phyloP scores from a whole-genome alignment of 169 alveolate species.

The Plasmodium vivax region DNA sequence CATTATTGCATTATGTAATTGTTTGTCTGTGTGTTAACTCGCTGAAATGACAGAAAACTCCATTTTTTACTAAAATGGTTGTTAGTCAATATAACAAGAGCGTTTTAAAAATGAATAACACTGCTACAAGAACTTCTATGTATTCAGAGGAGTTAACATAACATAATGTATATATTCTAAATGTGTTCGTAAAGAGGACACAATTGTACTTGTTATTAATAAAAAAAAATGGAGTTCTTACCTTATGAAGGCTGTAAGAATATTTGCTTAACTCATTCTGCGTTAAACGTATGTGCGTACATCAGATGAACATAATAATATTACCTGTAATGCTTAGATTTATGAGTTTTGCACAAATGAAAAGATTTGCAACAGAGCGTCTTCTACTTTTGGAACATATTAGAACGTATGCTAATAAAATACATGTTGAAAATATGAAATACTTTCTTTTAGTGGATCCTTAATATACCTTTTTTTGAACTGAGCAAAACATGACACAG shows the following conservation, averaged over 20 bases:
- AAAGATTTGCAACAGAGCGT: not conserved
- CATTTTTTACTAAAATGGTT: not conserved
- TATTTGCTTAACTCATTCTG: not conserved
- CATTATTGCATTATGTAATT: too few species aligned
- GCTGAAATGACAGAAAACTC: too few species aligned
- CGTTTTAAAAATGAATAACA: not conserved
- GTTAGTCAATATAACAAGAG: not conserved
- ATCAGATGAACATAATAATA: not conserved
- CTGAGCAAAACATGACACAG: not conserved
- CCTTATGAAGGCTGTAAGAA: not conserved
- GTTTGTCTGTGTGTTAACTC: not conserved
- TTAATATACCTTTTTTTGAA: not conserved
- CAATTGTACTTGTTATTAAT: not conserved
- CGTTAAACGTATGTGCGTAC: not conserved
- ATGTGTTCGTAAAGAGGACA: not conserved
- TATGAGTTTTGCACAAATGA: not conserved
- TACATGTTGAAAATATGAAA: not conserved
- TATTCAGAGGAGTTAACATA: not conserved
- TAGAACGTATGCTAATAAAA: not conserved
- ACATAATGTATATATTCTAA: too few species aligned
- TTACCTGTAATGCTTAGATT: not conserved
- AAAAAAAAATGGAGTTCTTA: not conserved
- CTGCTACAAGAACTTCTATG: not conserved
- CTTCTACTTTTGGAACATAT: not conserved
- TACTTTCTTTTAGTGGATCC: not conserved